Base-by-base conservation (phyloP, 2,329 filamentous ascomycete species). In the Microsporum ferrugineum region DNA sequence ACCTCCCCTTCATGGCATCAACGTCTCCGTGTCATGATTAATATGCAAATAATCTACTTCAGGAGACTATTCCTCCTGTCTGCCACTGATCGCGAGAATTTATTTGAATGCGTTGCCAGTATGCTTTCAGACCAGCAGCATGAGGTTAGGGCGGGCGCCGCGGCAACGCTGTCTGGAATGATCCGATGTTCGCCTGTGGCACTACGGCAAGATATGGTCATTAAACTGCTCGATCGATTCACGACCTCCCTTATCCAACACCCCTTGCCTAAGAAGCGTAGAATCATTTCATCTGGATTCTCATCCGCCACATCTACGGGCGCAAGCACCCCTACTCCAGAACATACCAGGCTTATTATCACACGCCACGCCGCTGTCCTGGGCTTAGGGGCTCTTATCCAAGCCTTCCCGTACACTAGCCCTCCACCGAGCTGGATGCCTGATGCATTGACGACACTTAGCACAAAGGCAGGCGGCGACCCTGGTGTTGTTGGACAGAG, bases 11-110 rank as follows among this genome's bases (percentile, higher is more conserved):
- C 89, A 61, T 99, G 94, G 94, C 94, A 99, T 74, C 94, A 99
- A 76, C 88, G 94, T 55, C 81, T 99, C 43, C 85, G 95, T 31
- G 90, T 95, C 49, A 84, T 99, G 67, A 91, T 99, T 76, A 97
- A 97, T 76, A 96, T 99, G 80, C 95, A 99, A 70, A 92, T 97
- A 65, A 87, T 99, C 68, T 99, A 96, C 78, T 99, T 97, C 84
- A 88, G 94, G 58, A 88, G 92, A 31, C 82, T 99, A 41, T 99
- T 99, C 79, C 79, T 97, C 33, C 88, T 95, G 66, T 83, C 85
- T 36, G 79, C 82, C 5, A 76, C 82, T 5, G 87, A 96, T 71
- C 88, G 94, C 60, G 82, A 89, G 67, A 82, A 84, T 38, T 83
- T 99, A 14, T 95, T 97, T 71, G 86, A 88, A 51, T 95, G 91